These are phyloP conservation scores for Phytopythium kandeliae DNA, from an alignment of 352 stramenopile species.

Conservation along the genomic window DNA sequence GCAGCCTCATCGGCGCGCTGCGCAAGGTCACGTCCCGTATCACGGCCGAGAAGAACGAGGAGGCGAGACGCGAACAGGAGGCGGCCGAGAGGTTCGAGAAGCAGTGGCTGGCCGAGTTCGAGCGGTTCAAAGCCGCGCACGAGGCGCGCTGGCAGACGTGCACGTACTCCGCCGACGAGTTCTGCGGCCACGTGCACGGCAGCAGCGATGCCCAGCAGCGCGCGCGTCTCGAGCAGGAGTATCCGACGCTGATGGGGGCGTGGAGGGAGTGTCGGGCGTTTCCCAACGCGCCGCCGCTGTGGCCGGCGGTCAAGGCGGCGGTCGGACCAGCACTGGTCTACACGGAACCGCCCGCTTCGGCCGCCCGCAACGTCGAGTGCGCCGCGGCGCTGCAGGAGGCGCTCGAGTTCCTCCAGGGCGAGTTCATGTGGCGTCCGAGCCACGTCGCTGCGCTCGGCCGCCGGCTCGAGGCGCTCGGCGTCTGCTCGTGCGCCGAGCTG, in stretches of 20 bases:
- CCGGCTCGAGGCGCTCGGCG: conserved; percentile 25
- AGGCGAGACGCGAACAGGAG: conserved; percentile 26
- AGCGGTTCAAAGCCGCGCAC: conserved; percentile 35
- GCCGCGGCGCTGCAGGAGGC: conserved; percentile 18
- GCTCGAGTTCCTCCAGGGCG: conserved; percentile 23
- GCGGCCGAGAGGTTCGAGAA: conserved; percentile 46
- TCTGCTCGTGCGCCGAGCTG: conserved; percentile 41
- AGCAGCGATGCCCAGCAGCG: conserved; percentile 43
- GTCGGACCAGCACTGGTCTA: conserved; percentile 17
- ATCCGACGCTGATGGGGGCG: conserved; percentile 49
- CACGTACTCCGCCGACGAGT: conserved; percentile 59
- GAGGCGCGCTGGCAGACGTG: conserved; percentile 57
- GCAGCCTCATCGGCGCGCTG: conserved; percentile 40
- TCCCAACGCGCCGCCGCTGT: conserved; percentile 25
- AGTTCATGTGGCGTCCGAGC: conserved; percentile 38
- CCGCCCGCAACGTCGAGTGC: conserved; percentile 18
- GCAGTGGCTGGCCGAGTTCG: conserved; percentile 56
- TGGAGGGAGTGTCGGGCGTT: conserved; percentile 29
- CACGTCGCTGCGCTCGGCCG: conserved; percentile 27
- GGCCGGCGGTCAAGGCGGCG: conserved; percentile 23
- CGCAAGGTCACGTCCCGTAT: conserved; percentile 56
- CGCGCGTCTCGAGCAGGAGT: conserved; percentile 35
- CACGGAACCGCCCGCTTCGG: neutral
- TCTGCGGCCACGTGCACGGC: conserved; percentile 57
- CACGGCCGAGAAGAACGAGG: conserved; percentile 42